Conservation (phyloP, 441 rosid genomes). For the Sinapis alba region DNA sequence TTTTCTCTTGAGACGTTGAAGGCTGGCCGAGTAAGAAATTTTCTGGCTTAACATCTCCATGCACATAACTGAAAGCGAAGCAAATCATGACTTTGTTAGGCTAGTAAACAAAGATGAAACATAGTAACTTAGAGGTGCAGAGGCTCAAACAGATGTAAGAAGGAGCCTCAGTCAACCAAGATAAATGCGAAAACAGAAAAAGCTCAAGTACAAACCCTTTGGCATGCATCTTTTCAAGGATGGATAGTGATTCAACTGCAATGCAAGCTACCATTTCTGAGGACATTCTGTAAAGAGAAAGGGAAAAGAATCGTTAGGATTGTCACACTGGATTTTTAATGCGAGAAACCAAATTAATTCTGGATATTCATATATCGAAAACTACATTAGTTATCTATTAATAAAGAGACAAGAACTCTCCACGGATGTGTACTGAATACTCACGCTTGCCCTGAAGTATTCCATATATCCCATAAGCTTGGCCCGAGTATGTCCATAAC, state of each 20-base stretch:
- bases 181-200: not conserved
- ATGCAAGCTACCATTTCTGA: slow-evolving; percentile 98
- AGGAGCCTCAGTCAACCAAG: too few species aligned
- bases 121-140: slow-evolving; percentile 6
- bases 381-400: not conserved
- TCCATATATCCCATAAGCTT: slow-evolving; percentile 99
- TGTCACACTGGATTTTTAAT: not conserved
- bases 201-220: slow-evolving; percentile 64
- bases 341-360: not conserved
- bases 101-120: slow-evolving; percentile 1
- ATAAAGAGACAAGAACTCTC: not conserved
- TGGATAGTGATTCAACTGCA: slow-evolving; percentile 91
- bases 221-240: slow-evolving; percentile 94
- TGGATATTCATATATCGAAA: not conserved
- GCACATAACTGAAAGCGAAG: slow-evolving; percentile 75
- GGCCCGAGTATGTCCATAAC: slow-evolving; percentile 99
- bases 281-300: slow-evolving; percentile 63
- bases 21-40: slow-evolving; percentile 98
- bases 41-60: slow-evolving; percentile 99
- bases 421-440: slow-evolving; percentile 36
- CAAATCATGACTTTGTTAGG: slow-evolving; percentile 18
- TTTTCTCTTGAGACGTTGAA: slow-evolving; percentile 88
- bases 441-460: slow-evolving; percentile 95
- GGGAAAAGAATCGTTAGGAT: slow-evolving; percentile 21
- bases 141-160: not conserved